Evolutionary conservation across 139 green algal species (phyloP).

Genomic region (Pedinophyceae sp.): DNA sequence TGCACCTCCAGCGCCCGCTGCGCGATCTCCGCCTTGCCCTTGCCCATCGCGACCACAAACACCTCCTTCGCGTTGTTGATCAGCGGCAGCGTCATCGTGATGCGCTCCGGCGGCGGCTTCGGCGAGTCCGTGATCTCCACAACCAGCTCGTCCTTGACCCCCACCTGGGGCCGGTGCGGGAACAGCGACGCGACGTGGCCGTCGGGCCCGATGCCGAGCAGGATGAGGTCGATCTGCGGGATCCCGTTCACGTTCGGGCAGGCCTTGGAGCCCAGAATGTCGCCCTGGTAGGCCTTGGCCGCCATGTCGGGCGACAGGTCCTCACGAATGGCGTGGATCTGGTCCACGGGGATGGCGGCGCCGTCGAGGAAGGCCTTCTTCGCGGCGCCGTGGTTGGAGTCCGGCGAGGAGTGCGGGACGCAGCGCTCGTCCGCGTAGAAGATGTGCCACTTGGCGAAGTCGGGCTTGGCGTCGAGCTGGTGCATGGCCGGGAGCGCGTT

Average conservation of each 20-base stretch:
- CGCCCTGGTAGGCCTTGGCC: conserved; percentile 46
- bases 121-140: conserved; percentile 75
- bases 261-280: no score
- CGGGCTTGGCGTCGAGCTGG: conserved; percentile 21
- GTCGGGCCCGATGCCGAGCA: conserved; percentile 91
- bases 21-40: conserved; percentile 69
- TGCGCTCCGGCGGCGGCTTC: conserved; percentile 90
- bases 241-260: no score
- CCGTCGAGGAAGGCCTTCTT: conserved; percentile 41
- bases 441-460: conserved; percentile 60
- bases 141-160: conserved; percentile 42
- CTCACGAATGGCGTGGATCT: conserved; percentile 36
- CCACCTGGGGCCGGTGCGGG: conserved; percentile 51
- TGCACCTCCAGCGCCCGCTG: conserved; percentile 75
- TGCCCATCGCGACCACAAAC: conserved; percentile 42
- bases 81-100: conserved; percentile 78
- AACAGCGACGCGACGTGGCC: conserved; percentile 97
- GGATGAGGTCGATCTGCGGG: conserved; percentile 83
- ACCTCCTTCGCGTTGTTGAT: conserved; percentile 61
- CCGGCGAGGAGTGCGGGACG: conserved; percentile 44
- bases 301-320: conserved; percentile 23
- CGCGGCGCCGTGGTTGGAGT: conserved; percentile 62
- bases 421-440: conserved; percentile 76
- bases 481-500: conserved; percentile 29
- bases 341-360: conserved; percentile 8